These are phyloP conservation scores for Cladosporium oxysporum DNA, from an alignment of 2,329 filamentous ascomycete species.

Conservation along the genomic window DNA sequence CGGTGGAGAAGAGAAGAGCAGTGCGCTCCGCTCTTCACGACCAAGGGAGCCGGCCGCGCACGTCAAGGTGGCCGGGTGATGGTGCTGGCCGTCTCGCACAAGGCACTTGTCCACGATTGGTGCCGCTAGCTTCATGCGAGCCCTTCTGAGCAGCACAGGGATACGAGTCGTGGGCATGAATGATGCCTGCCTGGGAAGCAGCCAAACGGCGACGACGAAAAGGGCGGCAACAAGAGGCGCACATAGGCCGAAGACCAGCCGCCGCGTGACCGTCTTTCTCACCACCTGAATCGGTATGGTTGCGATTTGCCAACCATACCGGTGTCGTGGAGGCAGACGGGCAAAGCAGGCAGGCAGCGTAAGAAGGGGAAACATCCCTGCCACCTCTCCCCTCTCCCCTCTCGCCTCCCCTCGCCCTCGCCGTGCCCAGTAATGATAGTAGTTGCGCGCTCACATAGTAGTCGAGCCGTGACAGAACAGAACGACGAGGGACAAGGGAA, in stretches of 20 bases:
- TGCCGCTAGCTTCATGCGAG: constrained; percentile 14
- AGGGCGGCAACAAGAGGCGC: constrained; percentile 14
- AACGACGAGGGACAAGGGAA: not conserved
- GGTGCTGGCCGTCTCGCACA: not conserved
- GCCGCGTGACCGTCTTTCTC: constrained; percentile 18
- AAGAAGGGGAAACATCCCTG: constrained; percentile 4
- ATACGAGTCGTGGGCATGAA: constrained; percentile 15
- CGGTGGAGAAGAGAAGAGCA: constrained; percentile 10
- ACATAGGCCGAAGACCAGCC: constrained; percentile 12
- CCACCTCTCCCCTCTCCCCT: too few relatives aligned
- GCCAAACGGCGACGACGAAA: not conserved
- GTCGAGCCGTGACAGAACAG: constrained; percentile 9
- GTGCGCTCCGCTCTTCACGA: constrained; percentile 13
- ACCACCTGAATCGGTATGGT: not conserved
- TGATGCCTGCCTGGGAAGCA: not conserved
- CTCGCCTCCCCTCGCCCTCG: not conserved
- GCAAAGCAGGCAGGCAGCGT: not conserved
- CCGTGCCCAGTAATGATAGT: not conserved
- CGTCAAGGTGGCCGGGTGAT: not conserved
- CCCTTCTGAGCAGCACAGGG: constrained; percentile 13
- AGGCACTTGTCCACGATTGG: constrained; percentile 6
- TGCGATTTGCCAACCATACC: constrained; percentile 1
- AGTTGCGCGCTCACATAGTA: not conserved
- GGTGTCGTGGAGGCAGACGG: not conserved
- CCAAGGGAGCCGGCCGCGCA: not conserved